Evolutionary conservation across 306 rosid species (phyloP), one percentile per base, ranked within the genome.

Genomic region (Prosopis cineraria): DNA sequence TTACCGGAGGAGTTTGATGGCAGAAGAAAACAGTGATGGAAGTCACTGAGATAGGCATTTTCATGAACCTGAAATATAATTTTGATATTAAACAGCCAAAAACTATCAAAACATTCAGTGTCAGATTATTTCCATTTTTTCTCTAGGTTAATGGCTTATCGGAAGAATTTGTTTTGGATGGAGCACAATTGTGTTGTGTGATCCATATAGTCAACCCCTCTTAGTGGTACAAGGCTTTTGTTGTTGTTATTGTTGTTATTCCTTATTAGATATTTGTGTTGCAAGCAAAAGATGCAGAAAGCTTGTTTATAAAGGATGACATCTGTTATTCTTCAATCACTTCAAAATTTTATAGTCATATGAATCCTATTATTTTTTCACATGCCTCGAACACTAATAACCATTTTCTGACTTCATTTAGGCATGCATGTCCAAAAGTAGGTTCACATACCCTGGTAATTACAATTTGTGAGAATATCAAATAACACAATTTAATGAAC

Each of bases 21-120:
- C 82, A 87, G 79, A 69, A 91, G 88, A 88, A 89, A 94, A 84
- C 98, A 94, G 84, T 94, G 98, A 72, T 94, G 98, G 84, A 84
- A 88, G 53, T 91, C 97, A 72, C 97, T 90, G 47, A 84, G 80
- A 79, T 92, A 94, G 56, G 98, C 97, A 87, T 94, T 94, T 89
- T 94, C 97, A 45, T 94, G 98, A 76, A 92, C 97, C 98, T 92
- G 97, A 82, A 85, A 87, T 53, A 84, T 76, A 80, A 27, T 36
- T 74, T 73, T 67, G 58, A 59, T 65, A 77, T 39, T 19, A 76
- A 50, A 77, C 47, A 77, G 74, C 16, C 20, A 5, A 45, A 44
- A 64, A 24, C 59, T 58, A 66, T 77, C 25, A 47, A 72, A 53
- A 40, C 44, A 40, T 29, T 58, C 41, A 64, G 41, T 67, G 76